Percentiles rank a stretch among this genome's conserved stretches.
Conservation (phyloP, 2,329 filamentous ascomycete species). For the Grosmannia serpens region DNA sequence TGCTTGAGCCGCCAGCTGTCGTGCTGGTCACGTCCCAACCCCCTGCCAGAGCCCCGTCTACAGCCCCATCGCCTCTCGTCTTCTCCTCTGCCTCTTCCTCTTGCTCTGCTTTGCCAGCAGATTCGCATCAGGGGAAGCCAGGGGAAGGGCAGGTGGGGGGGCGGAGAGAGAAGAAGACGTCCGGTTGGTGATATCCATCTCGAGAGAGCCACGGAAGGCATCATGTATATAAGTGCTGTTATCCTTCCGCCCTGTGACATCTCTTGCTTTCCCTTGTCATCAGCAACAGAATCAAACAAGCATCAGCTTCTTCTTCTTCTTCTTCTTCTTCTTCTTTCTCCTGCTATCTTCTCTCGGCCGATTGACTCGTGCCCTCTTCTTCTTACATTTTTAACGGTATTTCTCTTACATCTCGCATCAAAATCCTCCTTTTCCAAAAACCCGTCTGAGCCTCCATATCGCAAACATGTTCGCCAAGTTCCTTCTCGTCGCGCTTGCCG, state of each 20-base stretch:
- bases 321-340: background rate
- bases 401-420: slow-evolving; percentile 1
- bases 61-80: background rate
- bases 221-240: background rate
- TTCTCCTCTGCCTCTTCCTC: too few relatives aligned
- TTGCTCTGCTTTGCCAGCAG: too few relatives aligned
- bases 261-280: background rate
- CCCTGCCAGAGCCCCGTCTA: background rate
- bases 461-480: slow-evolving; percentile 17
- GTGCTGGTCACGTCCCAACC: too few relatives aligned
- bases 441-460: background rate
- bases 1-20: background rate
- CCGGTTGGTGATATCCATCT: background rate
- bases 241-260: background rate
- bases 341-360: slow-evolving; percentile 2
- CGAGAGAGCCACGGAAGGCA: background rate
- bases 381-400: slow-evolving; percentile 5
- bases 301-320: background rate
- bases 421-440: background rate
- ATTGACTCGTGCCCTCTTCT: slow-evolving; percentile 10
- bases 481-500: slow-evolving; percentile 17
- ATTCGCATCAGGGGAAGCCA: background rate
- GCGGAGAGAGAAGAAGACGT: background rate
- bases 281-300: background rate
- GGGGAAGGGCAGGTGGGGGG: background rate